These are phyloP conservation scores for Dictyophora rubrovolvata DNA, from an alignment of 768 basidiomycete genomes.

Conservation along the genomic window DNA sequence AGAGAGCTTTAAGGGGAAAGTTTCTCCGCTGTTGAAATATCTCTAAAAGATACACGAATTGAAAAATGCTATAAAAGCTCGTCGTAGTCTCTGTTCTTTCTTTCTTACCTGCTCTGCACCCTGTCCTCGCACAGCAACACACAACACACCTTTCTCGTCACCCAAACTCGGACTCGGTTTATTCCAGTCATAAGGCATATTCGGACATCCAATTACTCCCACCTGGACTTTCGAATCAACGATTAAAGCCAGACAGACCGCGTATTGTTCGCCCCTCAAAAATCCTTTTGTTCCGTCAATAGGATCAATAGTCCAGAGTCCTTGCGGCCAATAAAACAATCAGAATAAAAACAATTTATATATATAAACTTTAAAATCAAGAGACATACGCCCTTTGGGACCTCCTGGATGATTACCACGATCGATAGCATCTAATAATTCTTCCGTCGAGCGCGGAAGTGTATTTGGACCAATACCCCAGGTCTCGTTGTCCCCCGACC, in stretches of 20 bases:
- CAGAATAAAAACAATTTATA: background rate
- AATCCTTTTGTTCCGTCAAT: constrained; percentile 95
- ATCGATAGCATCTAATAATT: constrained; percentile 82
- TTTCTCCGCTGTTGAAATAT: background rate
- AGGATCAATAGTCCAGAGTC: constrained; percentile 82
- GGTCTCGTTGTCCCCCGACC: constrained; percentile 43
- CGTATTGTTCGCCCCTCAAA: constrained; percentile 85
- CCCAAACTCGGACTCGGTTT: constrained; percentile 27
- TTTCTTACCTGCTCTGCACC: constrained; percentile 66
- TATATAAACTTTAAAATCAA: background rate
- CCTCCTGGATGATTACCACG: constrained; percentile 70
- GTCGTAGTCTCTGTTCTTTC: no score
- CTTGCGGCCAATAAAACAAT: constrained; percentile 23
- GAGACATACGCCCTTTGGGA: constrained; percentile 51
- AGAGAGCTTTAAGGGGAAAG: background rate
- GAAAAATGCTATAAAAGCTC: no score
- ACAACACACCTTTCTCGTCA: constrained; percentile 71
- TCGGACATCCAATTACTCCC: constrained; percentile 89
- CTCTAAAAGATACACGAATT: constrained; percentile 2
- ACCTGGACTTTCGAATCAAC: constrained; percentile 69
- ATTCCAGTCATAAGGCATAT: constrained; percentile 51
- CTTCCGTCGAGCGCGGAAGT: constrained; percentile 34
- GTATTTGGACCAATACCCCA: constrained; percentile 69
- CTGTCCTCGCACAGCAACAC: constrained; percentile 78
- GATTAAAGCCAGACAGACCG: constrained; percentile 81